A percentile compares a stretch with the other conserved stretches of the same genome.
These are phyloP conservation scores for Conidiobolus coronatus DNA, from an alignment of 371 early-diverging fungal species.

Conservation along the genomic window DNA sequence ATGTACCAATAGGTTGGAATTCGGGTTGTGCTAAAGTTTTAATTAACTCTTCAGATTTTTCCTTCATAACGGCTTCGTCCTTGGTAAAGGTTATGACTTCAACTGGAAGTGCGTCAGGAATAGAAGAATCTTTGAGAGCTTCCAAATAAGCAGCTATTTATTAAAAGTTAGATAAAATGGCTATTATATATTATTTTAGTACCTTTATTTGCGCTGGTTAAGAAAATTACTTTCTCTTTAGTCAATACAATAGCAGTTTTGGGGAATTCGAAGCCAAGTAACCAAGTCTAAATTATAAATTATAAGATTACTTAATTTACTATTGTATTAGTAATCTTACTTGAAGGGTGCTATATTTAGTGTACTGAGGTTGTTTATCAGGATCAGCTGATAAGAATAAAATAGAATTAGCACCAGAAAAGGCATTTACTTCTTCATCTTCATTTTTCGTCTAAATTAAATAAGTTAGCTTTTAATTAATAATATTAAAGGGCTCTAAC, in stretches of 20 bases:
- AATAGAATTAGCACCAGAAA: too few species aligned
- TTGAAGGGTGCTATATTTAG: too few species aligned
- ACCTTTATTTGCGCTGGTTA: slow-evolving; percentile 35
- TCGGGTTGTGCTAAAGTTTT: neutral
- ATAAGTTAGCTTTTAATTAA: too few species aligned
- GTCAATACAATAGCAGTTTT: slow-evolving; percentile 66
- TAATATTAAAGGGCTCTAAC: too few species aligned
- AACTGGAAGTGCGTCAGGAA: neutral
- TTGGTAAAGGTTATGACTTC: neutral
- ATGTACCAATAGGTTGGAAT: slow-evolving; percentile 6
- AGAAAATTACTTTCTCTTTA: slow-evolving; percentile 43
- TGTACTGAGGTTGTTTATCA: too few species aligned
- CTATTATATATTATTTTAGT: neutral
- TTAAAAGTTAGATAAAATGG: neutral
- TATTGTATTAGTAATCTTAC: too few species aligned
- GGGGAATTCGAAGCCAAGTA: slow-evolving; percentile 82
- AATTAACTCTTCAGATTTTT: slow-evolving; percentile 12
- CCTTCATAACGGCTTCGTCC: slow-evolving; percentile 16
- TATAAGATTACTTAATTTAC: too few species aligned
- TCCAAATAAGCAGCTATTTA: slow-evolving; percentile 15
- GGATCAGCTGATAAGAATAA: too few species aligned
- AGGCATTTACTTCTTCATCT: too few species aligned
- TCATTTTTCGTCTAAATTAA: too few species aligned
- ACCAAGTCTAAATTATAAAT: slow-evolving; percentile 49
- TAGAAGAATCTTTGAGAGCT: slow-evolving; percentile 11